These are phyloP conservation scores for Heritiera fomes DNA, from an alignment of 345 rosid genomes.

Conservation along the genomic window DNA sequence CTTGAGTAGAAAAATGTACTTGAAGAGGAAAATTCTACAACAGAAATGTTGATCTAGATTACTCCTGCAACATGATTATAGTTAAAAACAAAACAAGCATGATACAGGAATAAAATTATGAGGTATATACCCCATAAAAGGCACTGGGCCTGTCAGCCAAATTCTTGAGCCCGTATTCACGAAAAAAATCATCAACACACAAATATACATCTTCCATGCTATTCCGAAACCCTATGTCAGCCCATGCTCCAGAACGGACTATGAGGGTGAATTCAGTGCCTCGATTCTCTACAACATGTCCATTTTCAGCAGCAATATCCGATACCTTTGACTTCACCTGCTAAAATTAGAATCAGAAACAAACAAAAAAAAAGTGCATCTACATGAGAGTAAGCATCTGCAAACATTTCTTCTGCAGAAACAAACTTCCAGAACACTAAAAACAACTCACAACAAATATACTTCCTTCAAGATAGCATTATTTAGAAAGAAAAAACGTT, in stretches of 20 bases:
- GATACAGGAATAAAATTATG: background rate
- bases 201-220: constrained; percentile 83
- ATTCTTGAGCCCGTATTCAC: constrained; percentile 47
- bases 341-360: constrained; percentile 14
- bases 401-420: background rate
- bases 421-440: background rate
- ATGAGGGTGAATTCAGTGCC: constrained; percentile 51
- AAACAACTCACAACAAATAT: background rate
- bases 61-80: background rate
- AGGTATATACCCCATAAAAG: constrained; percentile 72
- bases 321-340: constrained; percentile 61
- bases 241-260: constrained; percentile 86
- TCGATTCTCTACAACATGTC: constrained; percentile 35
- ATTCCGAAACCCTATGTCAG: constrained; percentile 68
- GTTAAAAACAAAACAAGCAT: background rate
- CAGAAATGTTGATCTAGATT: background rate
- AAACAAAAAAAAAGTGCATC: background rate
- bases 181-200: constrained; percentile 60
- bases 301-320: constrained; percentile 45
- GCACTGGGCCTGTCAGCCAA: constrained; percentile 58
- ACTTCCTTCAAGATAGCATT: background rate
- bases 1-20: background rate
- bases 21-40: background rate
- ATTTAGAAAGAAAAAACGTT: no score
- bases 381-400: background rate